Evolutionary conservation across 75 land plant species (phyloP).

Genomic region (Pinus albicaulis): DNA sequence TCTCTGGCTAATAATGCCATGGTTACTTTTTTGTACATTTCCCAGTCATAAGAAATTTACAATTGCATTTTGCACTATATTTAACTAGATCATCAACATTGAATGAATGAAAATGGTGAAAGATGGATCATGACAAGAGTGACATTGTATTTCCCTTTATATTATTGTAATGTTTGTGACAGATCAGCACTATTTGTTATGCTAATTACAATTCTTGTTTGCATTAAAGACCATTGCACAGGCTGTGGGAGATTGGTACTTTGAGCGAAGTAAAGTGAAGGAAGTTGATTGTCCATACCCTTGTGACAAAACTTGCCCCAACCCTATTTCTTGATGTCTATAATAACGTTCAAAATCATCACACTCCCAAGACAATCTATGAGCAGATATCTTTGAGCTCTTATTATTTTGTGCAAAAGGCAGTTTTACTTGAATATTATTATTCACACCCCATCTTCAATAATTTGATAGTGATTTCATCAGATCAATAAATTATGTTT

Average conservation of each 20-base stretch:
- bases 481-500: neutral
- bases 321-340: neutral
- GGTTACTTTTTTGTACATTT: too few species aligned
- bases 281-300: slow-evolving; percentile 69
- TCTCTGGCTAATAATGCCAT: too few species aligned
- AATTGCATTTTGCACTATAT: too few species aligned
- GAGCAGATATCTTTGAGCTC: neutral
- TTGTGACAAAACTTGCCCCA: slow-evolving; percentile 67
- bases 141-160: neutral
- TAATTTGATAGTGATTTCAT: neutral
- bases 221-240: slow-evolving; percentile 53
- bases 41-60: too few species aligned
- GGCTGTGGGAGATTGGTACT: slow-evolving; percentile 84
- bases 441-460: neutral
- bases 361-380: neutral
- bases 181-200: neutral
- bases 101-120: neutral
- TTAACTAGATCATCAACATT: too few species aligned
- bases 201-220: too few species aligned
- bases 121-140: neutral
- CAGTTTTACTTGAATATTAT: neutral
- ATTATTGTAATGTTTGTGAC: neutral
- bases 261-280: slow-evolving; percentile 37
- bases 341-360: neutral
- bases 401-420: neutral